Percentiles rank a stretch among this genome's conserved stretches.
Conservation (phyloP, 768 basidiomycete species). For the Trametes cubensis region DNA sequence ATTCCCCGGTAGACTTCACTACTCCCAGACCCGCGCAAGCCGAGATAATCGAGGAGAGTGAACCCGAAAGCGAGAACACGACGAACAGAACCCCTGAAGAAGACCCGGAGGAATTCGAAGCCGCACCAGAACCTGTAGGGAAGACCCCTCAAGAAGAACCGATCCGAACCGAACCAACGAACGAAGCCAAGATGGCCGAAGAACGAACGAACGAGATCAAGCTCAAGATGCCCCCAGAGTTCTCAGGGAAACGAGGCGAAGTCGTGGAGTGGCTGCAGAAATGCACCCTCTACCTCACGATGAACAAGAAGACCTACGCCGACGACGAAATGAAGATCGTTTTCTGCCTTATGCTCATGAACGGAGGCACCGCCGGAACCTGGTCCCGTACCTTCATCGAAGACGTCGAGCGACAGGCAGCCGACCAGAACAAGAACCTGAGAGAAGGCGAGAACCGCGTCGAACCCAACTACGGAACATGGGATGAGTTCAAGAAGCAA, state of each 20-base stretch:
- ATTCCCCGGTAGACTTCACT: too few relatives aligned
- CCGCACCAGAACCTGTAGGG: too few relatives aligned
- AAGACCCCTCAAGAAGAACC: too few relatives aligned
- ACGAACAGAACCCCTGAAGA: too few relatives aligned
- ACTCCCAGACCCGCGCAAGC: too few relatives aligned
- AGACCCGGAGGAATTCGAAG: too few relatives aligned
- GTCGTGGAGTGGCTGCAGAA: not conserved
- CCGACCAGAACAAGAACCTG: not conserved
- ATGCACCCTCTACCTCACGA: not conserved
- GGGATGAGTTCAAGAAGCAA: not conserved
- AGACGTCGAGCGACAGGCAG: not conserved
- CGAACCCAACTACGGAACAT: too few relatives aligned
- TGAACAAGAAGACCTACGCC: not conserved
- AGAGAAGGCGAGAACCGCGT: not conserved
- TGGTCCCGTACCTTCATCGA: not conserved
- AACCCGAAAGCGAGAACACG: too few relatives aligned
- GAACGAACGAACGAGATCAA: not conserved
- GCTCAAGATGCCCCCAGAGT: not conserved
- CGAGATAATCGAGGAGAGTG: too few relatives aligned
- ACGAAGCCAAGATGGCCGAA: not conserved
- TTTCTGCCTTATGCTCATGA: not conserved
- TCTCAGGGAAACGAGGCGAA: not conserved
- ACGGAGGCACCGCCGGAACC: not conserved
- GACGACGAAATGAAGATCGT: not conserved
- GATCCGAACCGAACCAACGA: not conserved